These are phyloP conservation scores for Fremontodendron californicum DNA, from an alignment of 345 rosid genomes.

Conservation along the genomic window DNA sequence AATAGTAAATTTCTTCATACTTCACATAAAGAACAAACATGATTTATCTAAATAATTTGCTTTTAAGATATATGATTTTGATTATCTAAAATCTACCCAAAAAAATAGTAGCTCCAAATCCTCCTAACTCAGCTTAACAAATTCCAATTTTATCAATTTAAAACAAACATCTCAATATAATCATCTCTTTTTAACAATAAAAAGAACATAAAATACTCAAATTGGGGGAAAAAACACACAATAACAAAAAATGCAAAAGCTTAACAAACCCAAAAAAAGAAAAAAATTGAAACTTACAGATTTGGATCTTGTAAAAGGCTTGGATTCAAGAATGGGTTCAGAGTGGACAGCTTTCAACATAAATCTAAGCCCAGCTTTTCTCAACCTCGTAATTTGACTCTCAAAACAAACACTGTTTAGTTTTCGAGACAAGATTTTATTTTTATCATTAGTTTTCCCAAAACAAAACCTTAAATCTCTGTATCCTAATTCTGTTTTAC, in stretches of 20 bases:
- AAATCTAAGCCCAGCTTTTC: slow-evolving; percentile 31
- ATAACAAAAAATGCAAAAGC: not conserved
- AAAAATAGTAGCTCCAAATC: not conserved
- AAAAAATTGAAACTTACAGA: slow-evolving; percentile 38
- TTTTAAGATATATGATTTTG: not conserved
- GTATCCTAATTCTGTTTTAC: slow-evolving; percentile 31
- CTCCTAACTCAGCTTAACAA: not conserved
- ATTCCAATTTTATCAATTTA: not conserved
- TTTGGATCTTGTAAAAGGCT: slow-evolving; percentile 32
- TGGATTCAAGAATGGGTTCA: slow-evolving; percentile 37
- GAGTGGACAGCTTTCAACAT: slow-evolving; percentile 42
- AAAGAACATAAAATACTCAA: not conserved
- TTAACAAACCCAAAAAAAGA: too few species aligned
- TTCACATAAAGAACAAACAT: not conserved
- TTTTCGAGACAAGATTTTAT: slow-evolving; percentile 7
- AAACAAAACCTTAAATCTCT: slow-evolving; percentile 35
- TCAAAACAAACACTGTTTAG: slow-evolving; percentile 34
- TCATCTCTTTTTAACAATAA: too few species aligned
- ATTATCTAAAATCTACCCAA: not conserved
- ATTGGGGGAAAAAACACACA: not conserved
- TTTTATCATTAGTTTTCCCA: slow-evolving; percentile 7
- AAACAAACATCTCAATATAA: not conserved
- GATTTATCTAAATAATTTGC: not conserved
- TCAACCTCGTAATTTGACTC: slow-evolving; percentile 25
- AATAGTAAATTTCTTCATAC: not conserved